These are phyloP conservation scores for Catenaria anguillulae DNA, from an alignment of 371 early-diverging fungal genomes.

Conservation along the genomic window DNA sequence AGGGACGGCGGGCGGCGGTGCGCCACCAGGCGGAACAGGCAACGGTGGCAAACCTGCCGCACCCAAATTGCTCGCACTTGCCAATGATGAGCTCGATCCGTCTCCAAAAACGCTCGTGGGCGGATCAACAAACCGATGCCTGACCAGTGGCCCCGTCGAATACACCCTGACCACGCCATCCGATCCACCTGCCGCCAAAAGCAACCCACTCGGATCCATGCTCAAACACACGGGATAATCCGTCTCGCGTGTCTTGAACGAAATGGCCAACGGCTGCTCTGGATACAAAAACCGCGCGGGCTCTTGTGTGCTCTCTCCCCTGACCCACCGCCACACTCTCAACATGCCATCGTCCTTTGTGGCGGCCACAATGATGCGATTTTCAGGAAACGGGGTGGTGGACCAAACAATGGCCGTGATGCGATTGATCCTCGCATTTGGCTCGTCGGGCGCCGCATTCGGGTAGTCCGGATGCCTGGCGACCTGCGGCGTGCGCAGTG, in stretches of 20 bases:
- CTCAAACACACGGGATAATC: not conserved
- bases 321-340: not conserved
- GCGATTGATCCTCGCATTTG: not conserved
- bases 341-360: conserved; percentile 4
- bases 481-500: not conserved
- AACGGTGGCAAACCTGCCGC: too few species aligned
- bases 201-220: not conserved
- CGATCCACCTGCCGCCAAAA: not conserved
- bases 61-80: too few species aligned
- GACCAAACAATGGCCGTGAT: conserved; percentile 4
- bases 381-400: not conserved
- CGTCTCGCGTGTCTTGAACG: not conserved
- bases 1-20: not conserved
- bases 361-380: not conserved
- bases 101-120: too few species aligned
- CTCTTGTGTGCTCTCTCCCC: not conserved
- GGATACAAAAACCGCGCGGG: not conserved
- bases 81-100: too few species aligned
- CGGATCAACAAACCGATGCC: not conserved
- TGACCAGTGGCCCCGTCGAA: not conserved
- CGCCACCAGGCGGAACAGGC: too few species aligned
- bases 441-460: not conserved
- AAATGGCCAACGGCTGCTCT: not conserved
- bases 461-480: not conserved
- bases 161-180: not conserved